Conservation (phyloP, 2,329 filamentous ascomycete species). For the Paraconiothyrium sp. region DNA sequence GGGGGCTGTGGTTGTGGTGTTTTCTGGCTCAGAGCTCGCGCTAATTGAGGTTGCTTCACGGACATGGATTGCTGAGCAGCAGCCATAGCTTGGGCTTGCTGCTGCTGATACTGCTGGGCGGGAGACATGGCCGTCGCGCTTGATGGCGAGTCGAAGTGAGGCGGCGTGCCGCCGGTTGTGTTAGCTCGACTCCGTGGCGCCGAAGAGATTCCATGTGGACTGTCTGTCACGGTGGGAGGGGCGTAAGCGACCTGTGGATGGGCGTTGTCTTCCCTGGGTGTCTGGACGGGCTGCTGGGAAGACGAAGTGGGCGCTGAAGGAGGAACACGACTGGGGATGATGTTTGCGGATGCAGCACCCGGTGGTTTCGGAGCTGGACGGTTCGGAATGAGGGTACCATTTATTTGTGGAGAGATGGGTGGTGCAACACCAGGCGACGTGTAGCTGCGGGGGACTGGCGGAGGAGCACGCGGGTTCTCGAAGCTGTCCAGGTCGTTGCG, state of each 20-base stretch:
- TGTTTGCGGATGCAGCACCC: conserved; percentile 56
- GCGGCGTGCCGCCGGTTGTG: conserved; percentile 51
- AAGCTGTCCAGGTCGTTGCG: conserved; percentile 93
- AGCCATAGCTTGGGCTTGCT: conserved; percentile 85
- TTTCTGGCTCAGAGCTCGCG: conserved; percentile 78
- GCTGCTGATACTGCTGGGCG: conserved; percentile 67
- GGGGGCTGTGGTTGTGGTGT: conserved; percentile 43
- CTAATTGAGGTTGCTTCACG: conserved; percentile 64
- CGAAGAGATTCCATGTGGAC: conserved; percentile 46
- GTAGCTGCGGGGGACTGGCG: conserved; percentile 74
- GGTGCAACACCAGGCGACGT: conserved; percentile 56
- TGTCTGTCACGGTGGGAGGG: conserved; percentile 52
- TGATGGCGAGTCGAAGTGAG: conserved; percentile 57
- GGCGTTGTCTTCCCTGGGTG: conserved; percentile 51
- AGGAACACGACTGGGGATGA: conserved; percentile 65
- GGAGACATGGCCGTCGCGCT: conserved; percentile 45
- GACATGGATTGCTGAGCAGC: conserved; percentile 79
- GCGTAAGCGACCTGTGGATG: conserved; percentile 54
- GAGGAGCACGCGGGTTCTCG: conserved; percentile 93
- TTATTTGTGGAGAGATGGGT: conserved; percentile 51
- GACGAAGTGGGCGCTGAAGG: conserved; percentile 64
- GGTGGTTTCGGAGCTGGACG: conserved; percentile 91
- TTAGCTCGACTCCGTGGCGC: conserved; percentile 54
- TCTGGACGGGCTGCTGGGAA: conserved; percentile 35
- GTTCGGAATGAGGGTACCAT: conserved; percentile 73